Evolutionary conservation across 139 green algal genomes (phyloP), one percentile per base, ranked within the genome.

Genomic region (Eudorina sp.): DNA sequence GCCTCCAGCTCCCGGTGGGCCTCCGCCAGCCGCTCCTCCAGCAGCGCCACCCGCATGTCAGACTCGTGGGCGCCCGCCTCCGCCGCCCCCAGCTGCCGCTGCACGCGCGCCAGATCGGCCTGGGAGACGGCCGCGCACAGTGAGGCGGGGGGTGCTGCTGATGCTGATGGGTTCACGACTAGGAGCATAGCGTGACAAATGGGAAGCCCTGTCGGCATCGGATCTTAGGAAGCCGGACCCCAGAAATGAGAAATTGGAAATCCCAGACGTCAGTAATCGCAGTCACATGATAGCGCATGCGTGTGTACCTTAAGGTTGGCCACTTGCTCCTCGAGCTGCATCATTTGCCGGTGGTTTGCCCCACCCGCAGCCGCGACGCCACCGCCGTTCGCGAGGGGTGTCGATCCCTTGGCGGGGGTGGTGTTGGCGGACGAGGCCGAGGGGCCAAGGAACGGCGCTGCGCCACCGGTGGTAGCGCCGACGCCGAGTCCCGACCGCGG

Each of bases 271-370:
- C n/a, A n/a, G n/a, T n/a, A n/a, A n/a, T n/a, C n/a, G n/a, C n/a
- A n/a, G n/a, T n/a, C n/a, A n/a, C n/a, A n/a, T n/a, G n/a, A n/a
- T n/a, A n/a, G n/a, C n/a, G n/a, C n/a, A n/a, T n/a, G n/a, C n/a
- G n/a, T n/a, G n/a, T n/a, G n/a, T n/a, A 84, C 77, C 77, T 84
- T 84, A 36, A 84, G 77, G 58, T 34, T 23, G 34, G 79, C 79
- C 4, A 85, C 21, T 38, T 84, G 79, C 38, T 60, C 58, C 40
- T 75, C 79, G 53, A 73, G 77, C 43, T 36, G 16, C 29, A 27
- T 45, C 45, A 21, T 79, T 36, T 31, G 34, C 40, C 18, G 68
- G 34, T 4, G 6, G 34, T n/a, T 25, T 19, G 55, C 19, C 19
- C 55, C 23, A 51, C 31, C 8, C 69, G 36, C 0, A 3, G 4